These are phyloP conservation scores for Globisporangium parvum DNA, from an alignment of 352 stramenopile species.

Conservation along the genomic window DNA sequence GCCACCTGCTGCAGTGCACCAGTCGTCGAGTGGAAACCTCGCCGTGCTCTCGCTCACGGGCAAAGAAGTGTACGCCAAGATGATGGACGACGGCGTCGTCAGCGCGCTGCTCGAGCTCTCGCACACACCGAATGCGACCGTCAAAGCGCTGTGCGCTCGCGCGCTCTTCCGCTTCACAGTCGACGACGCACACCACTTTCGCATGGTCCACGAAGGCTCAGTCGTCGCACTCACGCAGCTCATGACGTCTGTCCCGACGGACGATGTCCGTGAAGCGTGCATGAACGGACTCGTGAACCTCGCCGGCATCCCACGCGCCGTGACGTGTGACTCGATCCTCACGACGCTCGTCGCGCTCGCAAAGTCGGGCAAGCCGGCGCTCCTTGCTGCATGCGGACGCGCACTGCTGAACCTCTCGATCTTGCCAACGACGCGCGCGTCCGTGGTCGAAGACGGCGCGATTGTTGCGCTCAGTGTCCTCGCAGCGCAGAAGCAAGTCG, in stretches of 20 bases:
- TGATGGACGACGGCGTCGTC: slow-evolving; percentile 73
- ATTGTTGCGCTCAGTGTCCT: slow-evolving; percentile 53
- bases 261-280: slow-evolving; percentile 51
- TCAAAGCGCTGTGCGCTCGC: slow-evolving; percentile 66
- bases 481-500: slow-evolving; percentile 23
- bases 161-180: slow-evolving; percentile 66
- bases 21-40: slow-evolving; percentile 4
- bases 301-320: slow-evolving; percentile 55
- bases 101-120: slow-evolving; percentile 53
- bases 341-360: slow-evolving; percentile 38
- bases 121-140: slow-evolving; percentile 50
- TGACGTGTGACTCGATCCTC: slow-evolving; percentile 66
- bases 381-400: slow-evolving; percentile 36
- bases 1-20: slow-evolving; percentile 1
- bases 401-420: slow-evolving; percentile 78
- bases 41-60: slow-evolving; percentile 20
- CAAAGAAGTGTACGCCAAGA: slow-evolving; percentile 51
- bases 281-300: slow-evolving; percentile 75
- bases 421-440: slow-evolving; percentile 58
- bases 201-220: slow-evolving; percentile 72
- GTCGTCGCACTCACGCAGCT: slow-evolving; percentile 62
- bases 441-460: slow-evolving; percentile 70
- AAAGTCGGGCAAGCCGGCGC: slow-evolving; percentile 22
- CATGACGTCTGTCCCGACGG: slow-evolving; percentile 37
- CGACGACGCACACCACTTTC: slow-evolving; percentile 70